Base-by-base conservation (phyloP, 2,329 filamentous ascomycete genomes). In the Aspergillus neoniger region DNA sequence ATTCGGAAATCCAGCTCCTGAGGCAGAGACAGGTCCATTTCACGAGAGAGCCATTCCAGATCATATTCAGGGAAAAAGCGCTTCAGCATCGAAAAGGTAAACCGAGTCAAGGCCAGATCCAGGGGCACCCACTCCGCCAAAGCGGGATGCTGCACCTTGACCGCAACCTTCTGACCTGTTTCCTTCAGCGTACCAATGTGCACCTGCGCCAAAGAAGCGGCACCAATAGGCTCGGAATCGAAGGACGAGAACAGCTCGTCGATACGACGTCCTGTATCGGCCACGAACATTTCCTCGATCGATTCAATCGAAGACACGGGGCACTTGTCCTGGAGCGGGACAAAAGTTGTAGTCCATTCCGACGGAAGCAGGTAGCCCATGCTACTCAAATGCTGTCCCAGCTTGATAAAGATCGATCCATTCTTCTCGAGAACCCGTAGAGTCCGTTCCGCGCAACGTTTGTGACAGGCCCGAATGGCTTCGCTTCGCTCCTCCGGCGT, bases 51-150 rank as follows among this genome's bases (percentile, higher is more conserved):
- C 95, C 95, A 99, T 72, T 96, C 93, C 28, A 99, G 83, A 75
- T 99, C 95, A 76, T 99, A 99, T 69, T 98, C 93, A 2, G 96
- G 96, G 72, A 99, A 99, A 82, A 94, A 97, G 60, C 86, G 85
- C 77, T 96, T 96, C 62, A 99, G 80, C 0, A 89, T 95, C 10
- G 88, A 87, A 76, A 99, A 99, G 0, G 93, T 96, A 70, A 95
- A 96, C 39, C 86, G 82, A 5, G 95, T 99, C 63, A 99, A 81
- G 2, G 88, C 87, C 66, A 98, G 83, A 75, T 99, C 95, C 10
- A 99, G 82, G 25, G 88, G 90, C 15, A 92, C 90, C 91, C 92
- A 99, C 76, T 96, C 90, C 63, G 92, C 91, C 58, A 99, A 80
- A 4, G 86, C 85, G 1, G 95, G 95, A 77, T 99, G 95, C 74